Conservation (phyloP, 2,329 filamentous ascomycete species). For the Pseudophaeomoniella oleicola region DNA sequence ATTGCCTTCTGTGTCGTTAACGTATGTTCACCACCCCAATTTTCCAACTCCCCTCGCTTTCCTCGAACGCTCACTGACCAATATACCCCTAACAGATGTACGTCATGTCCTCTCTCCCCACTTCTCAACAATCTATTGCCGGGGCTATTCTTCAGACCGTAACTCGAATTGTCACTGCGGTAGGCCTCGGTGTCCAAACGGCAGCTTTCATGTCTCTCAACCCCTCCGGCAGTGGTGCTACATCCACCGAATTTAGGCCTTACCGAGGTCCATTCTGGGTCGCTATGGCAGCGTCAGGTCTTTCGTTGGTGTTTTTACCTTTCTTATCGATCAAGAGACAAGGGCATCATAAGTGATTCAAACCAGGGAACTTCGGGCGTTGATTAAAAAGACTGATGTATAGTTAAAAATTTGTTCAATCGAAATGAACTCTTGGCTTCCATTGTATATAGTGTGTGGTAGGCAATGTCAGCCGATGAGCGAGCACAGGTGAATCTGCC, state of each 20-base stretch:
- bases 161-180: slow-evolving; percentile 42
- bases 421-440: no score
- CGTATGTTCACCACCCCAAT: slow-evolving; percentile 23
- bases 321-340: slow-evolving; percentile 12
- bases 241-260: slow-evolving; percentile 8
- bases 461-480: no score
- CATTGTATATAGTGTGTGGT: no score
- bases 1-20: slow-evolving; percentile 59
- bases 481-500: no score
- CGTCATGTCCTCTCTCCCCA: slow-evolving; percentile 50
- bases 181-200: slow-evolving; percentile 48
- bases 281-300: slow-evolving; percentile 8
- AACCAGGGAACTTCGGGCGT: no score
- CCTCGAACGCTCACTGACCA: slow-evolving; percentile 13
- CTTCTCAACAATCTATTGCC: slow-evolving; percentile 49
- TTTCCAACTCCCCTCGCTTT: neutral
- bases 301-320: slow-evolving; percentile 10
- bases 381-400: no score
- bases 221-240: slow-evolving; percentile 7
- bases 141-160: slow-evolving; percentile 56
- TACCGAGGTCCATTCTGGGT: slow-evolving; percentile 14
- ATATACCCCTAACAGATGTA: slow-evolving; percentile 36
- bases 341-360: slow-evolving; percentile 8
- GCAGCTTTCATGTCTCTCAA: slow-evolving; percentile 20
- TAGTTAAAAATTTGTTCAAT: no score